A percentile compares a stretch with the other conserved stretches of the same genome.
These are phyloP conservation scores for Leishmania gerbilli DNA, from an alignment of 208 protist genomes.

Conservation along the genomic window DNA sequence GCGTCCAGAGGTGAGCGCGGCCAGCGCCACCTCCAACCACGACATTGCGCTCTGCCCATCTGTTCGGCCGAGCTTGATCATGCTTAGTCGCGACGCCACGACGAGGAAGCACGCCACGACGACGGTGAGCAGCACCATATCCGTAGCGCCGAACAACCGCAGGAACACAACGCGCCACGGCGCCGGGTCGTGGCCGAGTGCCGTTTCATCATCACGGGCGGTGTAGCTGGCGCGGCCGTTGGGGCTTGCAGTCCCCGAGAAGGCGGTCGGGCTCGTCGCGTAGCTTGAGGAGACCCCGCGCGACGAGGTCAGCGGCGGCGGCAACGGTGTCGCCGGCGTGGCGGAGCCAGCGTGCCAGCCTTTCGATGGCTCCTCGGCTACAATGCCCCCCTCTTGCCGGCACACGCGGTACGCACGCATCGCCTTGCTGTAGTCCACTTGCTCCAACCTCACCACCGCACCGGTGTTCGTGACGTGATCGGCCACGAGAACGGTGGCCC, in stretches of 20 bases:
- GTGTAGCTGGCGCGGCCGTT: background rate
- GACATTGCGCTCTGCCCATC: background rate
- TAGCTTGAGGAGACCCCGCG: background rate
- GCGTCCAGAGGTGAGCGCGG: slow-evolving; percentile 4
- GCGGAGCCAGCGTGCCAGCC: background rate
- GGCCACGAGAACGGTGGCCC: slow-evolving; percentile 34
- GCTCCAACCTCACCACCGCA: slow-evolving; percentile 58
- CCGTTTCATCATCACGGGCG: background rate
- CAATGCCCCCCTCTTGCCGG: slow-evolving; percentile 29
- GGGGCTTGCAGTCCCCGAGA: background rate
- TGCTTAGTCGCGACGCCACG: slow-evolving; percentile 16
- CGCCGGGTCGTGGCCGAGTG: background rate
- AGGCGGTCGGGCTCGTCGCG: background rate
- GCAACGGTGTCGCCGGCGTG: background rate
- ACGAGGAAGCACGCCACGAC: slow-evolving; percentile 30
- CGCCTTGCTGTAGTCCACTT: slow-evolving; percentile 71
- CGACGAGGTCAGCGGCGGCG: background rate
- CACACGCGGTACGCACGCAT: slow-evolving; percentile 76
- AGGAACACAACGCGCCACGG: slow-evolving; percentile 35
- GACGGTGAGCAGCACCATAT: slow-evolving; percentile 48
- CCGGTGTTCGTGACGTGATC: slow-evolving; percentile 69
- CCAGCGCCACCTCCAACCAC: slow-evolving; percentile 4
- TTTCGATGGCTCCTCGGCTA: background rate
- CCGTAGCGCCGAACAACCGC: slow-evolving; percentile 46
- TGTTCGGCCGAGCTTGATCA: background rate